phyloP scores from a whole-genome alignment of 768 basidiomycete genomes.

The Boletus barrowsii region DNA sequence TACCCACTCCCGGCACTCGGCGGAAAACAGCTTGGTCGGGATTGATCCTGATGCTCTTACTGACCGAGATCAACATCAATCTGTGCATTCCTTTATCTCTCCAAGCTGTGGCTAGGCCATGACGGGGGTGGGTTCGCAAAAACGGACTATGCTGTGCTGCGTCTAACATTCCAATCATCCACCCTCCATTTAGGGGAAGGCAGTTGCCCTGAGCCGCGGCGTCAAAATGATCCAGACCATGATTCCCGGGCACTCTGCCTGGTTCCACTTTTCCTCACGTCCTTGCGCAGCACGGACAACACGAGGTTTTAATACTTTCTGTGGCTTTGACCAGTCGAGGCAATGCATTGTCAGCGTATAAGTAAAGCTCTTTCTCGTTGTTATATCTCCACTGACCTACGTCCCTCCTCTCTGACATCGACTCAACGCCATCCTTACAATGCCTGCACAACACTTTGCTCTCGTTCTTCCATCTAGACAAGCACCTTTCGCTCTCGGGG shows the following conservation, averaged over 20 bases:
- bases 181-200: slow-evolving; percentile 30
- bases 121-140: slow-evolving; percentile 14
- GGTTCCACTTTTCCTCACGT: slow-evolving; percentile 25
- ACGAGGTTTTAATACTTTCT: slow-evolving; percentile 33
- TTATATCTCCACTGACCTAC: slow-evolving; percentile 21
- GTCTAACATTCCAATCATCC: slow-evolving; percentile 26
- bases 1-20: neutral
- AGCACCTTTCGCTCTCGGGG: slow-evolving; percentile 34
- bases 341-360: slow-evolving; percentile 31
- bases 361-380: slow-evolving; percentile 17
- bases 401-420: slow-evolving; percentile 12
- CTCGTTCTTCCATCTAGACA: slow-evolving; percentile 33
- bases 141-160: slow-evolving; percentile 26
- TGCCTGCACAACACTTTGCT: slow-evolving; percentile 28
- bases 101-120: slow-evolving; percentile 21
- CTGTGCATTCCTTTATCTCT: slow-evolving; percentile 8
- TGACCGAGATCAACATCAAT: slow-evolving; percentile 7
- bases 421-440: slow-evolving; percentile 9
- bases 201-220: slow-evolving; percentile 33
- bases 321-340: slow-evolving; percentile 26
- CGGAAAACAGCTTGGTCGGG: slow-evolving; percentile 1
- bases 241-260: slow-evolving; percentile 28
- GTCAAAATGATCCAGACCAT: slow-evolving; percentile 31
- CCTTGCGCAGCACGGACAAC: slow-evolving; percentile 32
- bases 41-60: slow-evolving; percentile 3